Conservation (phyloP, 2,329 filamentous ascomycete species). For the Lecanicillium sp. region DNA sequence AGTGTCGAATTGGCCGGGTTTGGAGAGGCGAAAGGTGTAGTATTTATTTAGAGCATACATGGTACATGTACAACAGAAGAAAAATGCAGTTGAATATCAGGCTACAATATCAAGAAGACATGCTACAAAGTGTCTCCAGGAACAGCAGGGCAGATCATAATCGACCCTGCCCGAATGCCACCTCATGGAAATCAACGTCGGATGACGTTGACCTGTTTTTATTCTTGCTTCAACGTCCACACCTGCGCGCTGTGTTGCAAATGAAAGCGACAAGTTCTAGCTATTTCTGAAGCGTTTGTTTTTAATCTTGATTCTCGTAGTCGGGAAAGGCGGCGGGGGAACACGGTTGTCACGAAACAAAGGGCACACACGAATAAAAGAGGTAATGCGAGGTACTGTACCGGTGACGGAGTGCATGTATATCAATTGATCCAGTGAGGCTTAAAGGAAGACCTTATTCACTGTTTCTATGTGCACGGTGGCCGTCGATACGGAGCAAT, state of each 20-base stretch:
- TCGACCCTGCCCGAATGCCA: constrained; percentile 20
- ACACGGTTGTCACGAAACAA: not conserved
- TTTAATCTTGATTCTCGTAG: no score
- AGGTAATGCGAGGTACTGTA: no score
- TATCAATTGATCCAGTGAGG: no score
- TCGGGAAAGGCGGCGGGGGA: not conserved
- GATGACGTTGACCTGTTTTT: constrained; percentile 25
- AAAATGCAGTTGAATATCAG: constrained; percentile 20
- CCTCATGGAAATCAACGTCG: constrained; percentile 18
- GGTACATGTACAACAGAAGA: constrained; percentile 3
- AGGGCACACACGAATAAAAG: not conserved
- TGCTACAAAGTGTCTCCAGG: constrained; percentile 24
- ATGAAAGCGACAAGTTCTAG: constrained; percentile 57
- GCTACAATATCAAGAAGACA: constrained; percentile 1
- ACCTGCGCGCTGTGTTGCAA: constrained; percentile 50
- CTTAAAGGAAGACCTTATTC: no score
- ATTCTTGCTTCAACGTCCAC: constrained; percentile 63
- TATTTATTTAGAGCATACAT: constrained; percentile 3
- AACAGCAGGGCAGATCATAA: constrained; percentile 22
- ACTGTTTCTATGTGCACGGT: no score
- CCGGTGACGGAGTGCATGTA: no score
- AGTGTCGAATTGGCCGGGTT: constrained; percentile 27
- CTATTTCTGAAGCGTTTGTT: constrained; percentile 48
- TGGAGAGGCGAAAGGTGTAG: constrained; percentile 5
- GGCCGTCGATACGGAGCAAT: no score